Conservation (phyloP, 768 basidiomycete species). For the Cystoderma amianthinum region DNA sequence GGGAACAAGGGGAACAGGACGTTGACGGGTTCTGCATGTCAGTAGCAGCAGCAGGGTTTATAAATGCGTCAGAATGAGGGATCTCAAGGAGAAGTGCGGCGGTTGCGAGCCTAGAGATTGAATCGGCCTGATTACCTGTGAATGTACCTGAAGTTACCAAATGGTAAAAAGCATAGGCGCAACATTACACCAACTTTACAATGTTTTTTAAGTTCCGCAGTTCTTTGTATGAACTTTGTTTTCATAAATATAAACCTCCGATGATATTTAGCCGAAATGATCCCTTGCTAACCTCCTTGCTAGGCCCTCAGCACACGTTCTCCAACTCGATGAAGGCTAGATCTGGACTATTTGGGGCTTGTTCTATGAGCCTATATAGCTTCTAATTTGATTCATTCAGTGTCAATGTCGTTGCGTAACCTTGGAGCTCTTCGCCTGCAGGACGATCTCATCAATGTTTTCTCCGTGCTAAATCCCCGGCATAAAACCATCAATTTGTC, state of each 20-base stretch:
- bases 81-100: constrained; percentile 14
- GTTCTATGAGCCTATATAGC: background rate
- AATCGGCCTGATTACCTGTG: constrained; percentile 10
- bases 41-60: background rate
- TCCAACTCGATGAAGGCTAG: background rate
- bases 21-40: background rate
- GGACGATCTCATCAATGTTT: background rate
- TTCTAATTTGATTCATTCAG: background rate
- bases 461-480: no score
- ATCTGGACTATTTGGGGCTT: background rate
- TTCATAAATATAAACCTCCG: no score
- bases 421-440: background rate
- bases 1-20: background rate
- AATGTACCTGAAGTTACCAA: constrained; percentile 9
- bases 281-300: no score
- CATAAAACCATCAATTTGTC: no score
- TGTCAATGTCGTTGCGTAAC: background rate
- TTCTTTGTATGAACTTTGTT: no score
- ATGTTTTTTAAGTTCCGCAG: background rate
- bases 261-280: no score
- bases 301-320: background rate
- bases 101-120: constrained; percentile 9
- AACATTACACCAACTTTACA: background rate
- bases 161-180: no score
- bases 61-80: constrained; percentile 8